These are phyloP conservation scores for Oidium heveae DNA, from an alignment of 2,329 filamentous ascomycete species.

Conservation along the genomic window DNA sequence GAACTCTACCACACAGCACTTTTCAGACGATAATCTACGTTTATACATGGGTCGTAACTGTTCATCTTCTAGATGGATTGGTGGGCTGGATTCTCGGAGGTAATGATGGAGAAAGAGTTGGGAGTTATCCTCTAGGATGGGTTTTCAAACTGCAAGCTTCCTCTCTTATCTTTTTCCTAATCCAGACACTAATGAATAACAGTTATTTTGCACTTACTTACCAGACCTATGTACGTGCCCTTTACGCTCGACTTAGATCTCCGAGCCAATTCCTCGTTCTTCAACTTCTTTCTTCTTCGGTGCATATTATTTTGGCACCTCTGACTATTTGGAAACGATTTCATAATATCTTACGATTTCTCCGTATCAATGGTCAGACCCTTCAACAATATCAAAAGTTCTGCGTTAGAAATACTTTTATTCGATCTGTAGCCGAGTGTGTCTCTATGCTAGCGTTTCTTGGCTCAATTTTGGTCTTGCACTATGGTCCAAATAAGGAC, in stretches of 20 bases:
- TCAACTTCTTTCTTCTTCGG: constrained; percentile 35
- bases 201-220: constrained; percentile 26
- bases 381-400: constrained; percentile 41
- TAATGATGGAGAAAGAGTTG: constrained; percentile 38
- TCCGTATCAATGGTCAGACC: constrained; percentile 30
- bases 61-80: constrained; percentile 36
- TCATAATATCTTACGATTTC: constrained; percentile 27
- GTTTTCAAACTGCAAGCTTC: constrained; percentile 38
- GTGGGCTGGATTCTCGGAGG: constrained; percentile 43
- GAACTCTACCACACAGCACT: constrained; percentile 39
- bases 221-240: constrained; percentile 42
- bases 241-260: constrained; percentile 41
- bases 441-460: constrained; percentile 43
- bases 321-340: constrained; percentile 34
- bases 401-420: constrained; percentile 39
- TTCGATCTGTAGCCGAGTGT: constrained; percentile 41
- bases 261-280: constrained; percentile 39
- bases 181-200: not conserved
- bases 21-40: constrained; percentile 44
- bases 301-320: constrained; percentile 36
- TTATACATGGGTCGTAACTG: constrained; percentile 43
- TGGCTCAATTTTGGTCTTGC: constrained; percentile 37
- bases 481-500: constrained; percentile 40
- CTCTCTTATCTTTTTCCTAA: not conserved
- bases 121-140: constrained; percentile 45